phyloP scores from a whole-genome alignment of 768 basidiomycete species.

The Boletus huronensis region DNA sequence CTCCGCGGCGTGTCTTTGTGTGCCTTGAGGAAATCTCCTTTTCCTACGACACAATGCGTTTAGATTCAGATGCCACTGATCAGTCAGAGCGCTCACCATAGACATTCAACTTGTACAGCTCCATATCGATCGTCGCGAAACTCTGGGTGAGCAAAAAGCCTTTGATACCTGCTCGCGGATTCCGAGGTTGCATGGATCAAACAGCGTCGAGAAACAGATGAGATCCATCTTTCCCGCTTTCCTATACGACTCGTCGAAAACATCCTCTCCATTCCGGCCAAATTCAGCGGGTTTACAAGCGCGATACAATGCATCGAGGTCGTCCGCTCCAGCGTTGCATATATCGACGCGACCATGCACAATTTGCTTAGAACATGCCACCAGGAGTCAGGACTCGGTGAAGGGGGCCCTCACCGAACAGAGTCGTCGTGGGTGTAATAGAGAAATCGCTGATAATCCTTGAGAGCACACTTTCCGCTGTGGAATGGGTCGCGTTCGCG shows the following conservation, averaged over 20 bases:
- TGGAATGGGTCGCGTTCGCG: background rate
- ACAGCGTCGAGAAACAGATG: conserved; percentile 28
- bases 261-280: background rate
- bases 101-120: conserved; percentile 47
- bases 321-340: background rate
- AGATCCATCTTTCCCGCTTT: conserved; percentile 44
- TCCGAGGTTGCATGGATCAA: background rate
- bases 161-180: background rate
- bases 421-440: background rate
- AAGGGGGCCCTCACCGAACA: background rate
- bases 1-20: conserved; percentile 34
- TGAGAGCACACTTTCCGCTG: background rate
- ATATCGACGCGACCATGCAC: background rate
- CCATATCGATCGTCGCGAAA: conserved; percentile 5
- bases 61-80: too few relatives aligned
- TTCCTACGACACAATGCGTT: background rate
- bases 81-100: conserved; percentile 32
- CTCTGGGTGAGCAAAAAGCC: conserved; percentile 1
- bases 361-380: background rate
- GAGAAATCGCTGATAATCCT: background rate
- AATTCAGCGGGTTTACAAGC: conserved; percentile 9
- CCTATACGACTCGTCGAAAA: conserved; percentile 24
- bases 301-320: background rate
- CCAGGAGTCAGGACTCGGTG: background rate
- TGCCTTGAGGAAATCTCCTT: conserved; percentile 8